Conservation (phyloP, 2,329 filamentous ascomycete species). For the Stenocarpella maydis region DNA sequence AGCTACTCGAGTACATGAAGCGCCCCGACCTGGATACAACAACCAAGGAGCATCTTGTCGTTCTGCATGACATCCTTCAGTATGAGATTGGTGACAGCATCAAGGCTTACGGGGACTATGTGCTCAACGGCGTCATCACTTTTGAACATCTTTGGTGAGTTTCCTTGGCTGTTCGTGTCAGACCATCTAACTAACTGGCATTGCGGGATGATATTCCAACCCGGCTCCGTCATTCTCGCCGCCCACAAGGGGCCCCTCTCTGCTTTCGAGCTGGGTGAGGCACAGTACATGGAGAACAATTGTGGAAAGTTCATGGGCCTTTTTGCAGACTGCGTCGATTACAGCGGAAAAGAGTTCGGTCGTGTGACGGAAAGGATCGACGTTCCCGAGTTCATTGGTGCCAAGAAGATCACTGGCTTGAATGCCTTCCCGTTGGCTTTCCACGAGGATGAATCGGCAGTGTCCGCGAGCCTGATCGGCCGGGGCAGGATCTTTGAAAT, state of each 20-base stretch:
- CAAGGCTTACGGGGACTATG: conserved; percentile 58
- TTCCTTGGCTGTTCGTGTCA: not conserved
- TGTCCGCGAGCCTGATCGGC: conserved; percentile 46
- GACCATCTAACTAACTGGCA: not conserved
- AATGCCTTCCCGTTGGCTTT: conserved; percentile 54
- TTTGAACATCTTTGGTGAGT: conserved; percentile 58
- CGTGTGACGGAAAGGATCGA: conserved; percentile 46
- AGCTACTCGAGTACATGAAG: conserved; percentile 52
- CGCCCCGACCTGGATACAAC: conserved; percentile 51
- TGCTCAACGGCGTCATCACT: conserved; percentile 61
- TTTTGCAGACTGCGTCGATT: conserved; percentile 54
- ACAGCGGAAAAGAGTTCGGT: conserved; percentile 57
- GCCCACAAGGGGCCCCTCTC: conserved; percentile 49
- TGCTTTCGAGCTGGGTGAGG: conserved; percentile 49
- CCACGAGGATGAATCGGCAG: conserved; percentile 49
- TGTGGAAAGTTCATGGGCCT: conserved; percentile 51
- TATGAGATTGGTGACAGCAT: conserved; percentile 61
- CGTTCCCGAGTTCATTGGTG: conserved; percentile 53
- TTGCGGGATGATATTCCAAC: conserved; percentile 56
- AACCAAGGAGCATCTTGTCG: conserved; percentile 55
- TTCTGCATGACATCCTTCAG: conserved; percentile 57
- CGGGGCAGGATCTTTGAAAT: conserved; percentile 55
- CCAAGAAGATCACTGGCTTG: conserved; percentile 53
- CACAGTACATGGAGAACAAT: conserved; percentile 47
- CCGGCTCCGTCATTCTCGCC: conserved; percentile 52